Conservation (phyloP, 179 eudicot genomes). For the Gypsophila paniculata region DNA sequence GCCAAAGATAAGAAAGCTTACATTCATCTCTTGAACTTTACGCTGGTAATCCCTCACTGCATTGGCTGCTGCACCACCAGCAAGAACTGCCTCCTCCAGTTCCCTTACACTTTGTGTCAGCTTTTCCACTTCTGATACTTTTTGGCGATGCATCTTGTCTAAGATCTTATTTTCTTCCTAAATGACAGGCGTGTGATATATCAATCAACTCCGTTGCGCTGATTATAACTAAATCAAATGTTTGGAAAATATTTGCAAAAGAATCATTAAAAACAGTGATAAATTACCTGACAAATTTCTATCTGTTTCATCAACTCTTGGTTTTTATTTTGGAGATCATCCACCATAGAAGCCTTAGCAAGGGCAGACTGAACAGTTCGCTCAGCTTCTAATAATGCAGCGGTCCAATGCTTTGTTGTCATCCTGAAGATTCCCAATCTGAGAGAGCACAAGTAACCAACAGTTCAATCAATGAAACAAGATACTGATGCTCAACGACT, state of each 20-base stretch:
- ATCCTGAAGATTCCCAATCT: slow-evolving; percentile 92
- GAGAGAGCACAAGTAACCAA: slow-evolving; percentile 20
- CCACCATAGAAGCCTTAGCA: slow-evolving; percentile 93
- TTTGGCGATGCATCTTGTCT: slow-evolving; percentile 89
- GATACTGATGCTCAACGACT: background rate
- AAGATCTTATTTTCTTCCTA: slow-evolving; percentile 92
- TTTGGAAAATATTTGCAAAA: background rate
- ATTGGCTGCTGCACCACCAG: slow-evolving; percentile 98
- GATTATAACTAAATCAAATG: background rate
- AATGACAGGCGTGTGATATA: slow-evolving; percentile 20
- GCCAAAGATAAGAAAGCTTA: slow-evolving; percentile 26
- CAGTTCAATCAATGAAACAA: slow-evolving; percentile 1
- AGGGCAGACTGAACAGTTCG: slow-evolving; percentile 83
- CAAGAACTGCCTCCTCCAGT: slow-evolving; percentile 94
- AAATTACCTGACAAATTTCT: slow-evolving; percentile 82
- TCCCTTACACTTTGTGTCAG: slow-evolving; percentile 85
- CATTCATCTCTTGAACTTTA: slow-evolving; percentile 95
- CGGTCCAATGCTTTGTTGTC: slow-evolving; percentile 93
- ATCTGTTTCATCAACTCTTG: slow-evolving; percentile 94
- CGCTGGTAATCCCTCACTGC: slow-evolving; percentile 93
- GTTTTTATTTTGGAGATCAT: slow-evolving; percentile 89
- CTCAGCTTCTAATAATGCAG: slow-evolving; percentile 89
- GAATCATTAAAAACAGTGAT: slow-evolving; percentile 9
- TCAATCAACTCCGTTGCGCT: slow-evolving; percentile 14
- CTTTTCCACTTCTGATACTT: slow-evolving; percentile 92